Base-by-base conservation (phyloP, 331 rosid genomes). In the Phaseolus coccineus region DNA sequence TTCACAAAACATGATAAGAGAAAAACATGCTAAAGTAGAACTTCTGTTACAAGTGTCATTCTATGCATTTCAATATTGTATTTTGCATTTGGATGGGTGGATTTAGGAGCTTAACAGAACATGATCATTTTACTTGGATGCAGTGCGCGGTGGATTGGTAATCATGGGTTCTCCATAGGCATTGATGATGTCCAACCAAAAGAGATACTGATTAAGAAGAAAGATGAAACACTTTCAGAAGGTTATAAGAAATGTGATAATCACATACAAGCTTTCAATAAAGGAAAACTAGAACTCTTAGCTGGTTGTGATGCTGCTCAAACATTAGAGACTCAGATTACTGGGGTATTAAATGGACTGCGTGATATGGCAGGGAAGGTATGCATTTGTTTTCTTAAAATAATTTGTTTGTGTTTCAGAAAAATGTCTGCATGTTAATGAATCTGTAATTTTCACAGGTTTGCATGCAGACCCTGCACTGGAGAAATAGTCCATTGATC, bases 91-190 rank as follows among this genome's bases (percentile, higher is more conserved):
- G 67, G 27, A 30, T 65, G 68, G 55, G 4, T 73, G 63, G 59
- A 74, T 69, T 79, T 66, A 71, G 46, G 42, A 57, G 50, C 81
- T 64, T 55, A 47, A 52, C 66, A 27, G 42, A 80, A 35, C 68
- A 75, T 76, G 77, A 69, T 73, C 30, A 61, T 33, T 73, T 69
- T 82, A 35, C 80, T 75, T 47, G 67, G 74, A 80, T 85, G 88
- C 87, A 95, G 99, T 91, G 99, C 99, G 4, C 93, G 96, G 35
- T 95, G 99, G 99, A 92, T 95, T 58, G 99, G 99, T 67, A 95
- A 95, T 81, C 97, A 90, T 76, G 99, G 99, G 66, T 95, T 95
- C 90, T 86, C 98, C n/a, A 95, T 95, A 80, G 98, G 98, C 73
- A 91, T 95, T 81, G 97, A 93, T 58, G 98, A 95, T 84, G 98